Evolutionary conservation across 2,329 filamentous ascomycete species (phyloP).

Genomic region (Pyrenophora seminiperda): DNA sequence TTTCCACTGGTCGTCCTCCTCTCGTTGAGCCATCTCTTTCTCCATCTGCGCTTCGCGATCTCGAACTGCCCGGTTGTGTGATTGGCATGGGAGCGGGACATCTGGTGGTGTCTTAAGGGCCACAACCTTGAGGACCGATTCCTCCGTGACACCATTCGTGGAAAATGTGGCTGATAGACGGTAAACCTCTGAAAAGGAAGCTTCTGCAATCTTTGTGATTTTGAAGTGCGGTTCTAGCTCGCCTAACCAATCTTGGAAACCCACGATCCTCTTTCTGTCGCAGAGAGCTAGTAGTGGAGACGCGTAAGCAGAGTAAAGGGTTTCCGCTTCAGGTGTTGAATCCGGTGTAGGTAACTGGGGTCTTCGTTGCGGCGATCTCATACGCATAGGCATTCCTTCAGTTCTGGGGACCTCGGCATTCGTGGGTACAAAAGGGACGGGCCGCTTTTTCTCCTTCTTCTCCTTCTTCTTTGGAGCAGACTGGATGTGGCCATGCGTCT

Average conservation of each 20-base stretch:
- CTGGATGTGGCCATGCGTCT: neutral
- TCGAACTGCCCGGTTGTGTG: constrained; percentile 48
- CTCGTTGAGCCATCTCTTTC: constrained; percentile 38
- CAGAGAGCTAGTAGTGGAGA: constrained; percentile 39
- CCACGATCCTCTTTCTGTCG: constrained; percentile 30
- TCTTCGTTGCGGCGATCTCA: constrained; percentile 12
- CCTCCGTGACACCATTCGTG: constrained; percentile 39
- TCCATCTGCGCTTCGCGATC: constrained; percentile 51
- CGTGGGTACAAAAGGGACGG: neutral
- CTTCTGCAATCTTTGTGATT: constrained; percentile 67
- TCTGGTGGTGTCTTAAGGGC: constrained; percentile 44
- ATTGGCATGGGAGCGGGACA: constrained; percentile 42
- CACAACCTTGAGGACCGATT: constrained; percentile 56
- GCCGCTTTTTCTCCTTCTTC: constrained; percentile 13
- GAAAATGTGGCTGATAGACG: constrained; percentile 53
- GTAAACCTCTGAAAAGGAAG: constrained; percentile 70
- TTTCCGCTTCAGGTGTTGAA: constrained; percentile 29
- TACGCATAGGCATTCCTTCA: constrained; percentile 9
- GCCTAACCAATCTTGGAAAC: constrained; percentile 51
- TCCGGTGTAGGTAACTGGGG: constrained; percentile 24
- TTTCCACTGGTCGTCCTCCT: constrained; percentile 50
- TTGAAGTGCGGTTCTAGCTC: constrained; percentile 52
- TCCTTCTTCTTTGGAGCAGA: neutral
- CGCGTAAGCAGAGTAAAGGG: constrained; percentile 34
- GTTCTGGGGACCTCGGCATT: constrained; percentile 5